Evolutionary conservation across 768 basidiomycete species (phyloP), one percentile per base, ranked within the genome.

Genomic region (Hydnum rufescens): DNA sequence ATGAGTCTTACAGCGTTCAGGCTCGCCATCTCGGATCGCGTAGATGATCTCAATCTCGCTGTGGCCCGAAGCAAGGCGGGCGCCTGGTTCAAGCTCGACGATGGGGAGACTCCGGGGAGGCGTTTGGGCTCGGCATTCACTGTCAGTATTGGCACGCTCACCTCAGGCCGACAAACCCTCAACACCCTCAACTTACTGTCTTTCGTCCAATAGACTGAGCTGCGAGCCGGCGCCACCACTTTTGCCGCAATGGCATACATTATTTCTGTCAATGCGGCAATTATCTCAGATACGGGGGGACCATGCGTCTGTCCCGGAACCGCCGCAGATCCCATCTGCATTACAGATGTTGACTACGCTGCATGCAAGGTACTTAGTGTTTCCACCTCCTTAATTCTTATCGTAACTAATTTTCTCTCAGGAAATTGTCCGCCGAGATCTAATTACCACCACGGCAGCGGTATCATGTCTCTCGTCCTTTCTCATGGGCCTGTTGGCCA

Each of bases 221-320:
- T 65, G 4, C 51, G 64, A 56, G 64, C 64, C 18, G 64, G 57
- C n/a, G 39, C 57, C 32, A 58, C 56, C 32, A 57, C 56, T 22
- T 58, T 58, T 31, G 53, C 56, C n/a, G 57, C 57, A 26, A 58
- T 57, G 70, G 79, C 83, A 19, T 86, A 87, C 66, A 85, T 86
- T 55, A 84, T 86, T 56, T 82, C 83, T 25, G 86, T 90, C 60
- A 90, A 90, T 60, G 82, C 86, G 3, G 69, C 78, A 16, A 85
- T 90, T 57, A 62, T 90, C 31, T 70, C 76, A 2, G 76, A 79
- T 58, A 73, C 80, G 1, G 87, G 86, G 44, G 87, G 86, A 52
- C 79, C 84, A 3, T 89, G 86, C 59, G 80, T 74, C 36, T 90
- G 86, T 67, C 53, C 57, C 13, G 42, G 54, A 2, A 68, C 74